A percentile compares a stretch with the other conserved stretches of the same genome.
phyloP scores from a whole-genome alignment of 2,329 filamentous ascomycete species.

The Penicillium sp. region DNA sequence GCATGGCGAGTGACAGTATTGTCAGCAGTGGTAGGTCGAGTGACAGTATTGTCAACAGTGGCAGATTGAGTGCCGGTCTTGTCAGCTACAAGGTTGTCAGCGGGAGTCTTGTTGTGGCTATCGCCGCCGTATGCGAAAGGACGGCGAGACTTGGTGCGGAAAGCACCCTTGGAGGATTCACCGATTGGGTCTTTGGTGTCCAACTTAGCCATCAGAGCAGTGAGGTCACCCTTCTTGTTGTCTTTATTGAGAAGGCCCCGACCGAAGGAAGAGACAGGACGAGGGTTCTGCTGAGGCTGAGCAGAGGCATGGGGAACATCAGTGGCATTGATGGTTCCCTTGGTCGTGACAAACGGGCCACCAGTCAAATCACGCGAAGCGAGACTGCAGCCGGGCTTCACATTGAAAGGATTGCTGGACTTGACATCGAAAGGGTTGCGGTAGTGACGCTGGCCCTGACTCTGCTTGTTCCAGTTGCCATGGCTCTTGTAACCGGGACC shows the following conservation, averaged over 20 bases:
- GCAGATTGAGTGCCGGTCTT: neutral
- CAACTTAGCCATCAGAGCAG: neutral
- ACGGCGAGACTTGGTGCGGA: conserved; percentile 3
- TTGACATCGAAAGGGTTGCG: too few species aligned
- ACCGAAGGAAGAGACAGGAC: neutral
- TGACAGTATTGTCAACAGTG: neutral
- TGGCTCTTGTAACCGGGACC: conserved; percentile 1
- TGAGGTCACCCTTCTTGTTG: neutral
- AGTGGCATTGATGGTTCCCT: too few species aligned
- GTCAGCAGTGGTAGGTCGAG: neutral
- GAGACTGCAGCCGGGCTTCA: neutral
- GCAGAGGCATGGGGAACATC: neutral
- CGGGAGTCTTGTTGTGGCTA: neutral
- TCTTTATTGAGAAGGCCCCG: neutral
- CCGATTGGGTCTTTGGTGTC: neutral
- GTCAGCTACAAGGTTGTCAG: too few species aligned
- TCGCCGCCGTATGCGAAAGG: conserved; percentile 1
- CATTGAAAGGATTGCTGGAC: neutral
- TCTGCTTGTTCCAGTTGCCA: neutral
- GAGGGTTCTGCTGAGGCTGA: neutral
- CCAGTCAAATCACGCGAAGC: neutral
- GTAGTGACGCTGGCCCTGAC: neutral
- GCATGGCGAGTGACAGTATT: too few species aligned
- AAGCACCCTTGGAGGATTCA: neutral
- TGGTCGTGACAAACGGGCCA: neutral